phyloP scores from a whole-genome alignment of 83 land plant species.

The Thuja plicata region DNA sequence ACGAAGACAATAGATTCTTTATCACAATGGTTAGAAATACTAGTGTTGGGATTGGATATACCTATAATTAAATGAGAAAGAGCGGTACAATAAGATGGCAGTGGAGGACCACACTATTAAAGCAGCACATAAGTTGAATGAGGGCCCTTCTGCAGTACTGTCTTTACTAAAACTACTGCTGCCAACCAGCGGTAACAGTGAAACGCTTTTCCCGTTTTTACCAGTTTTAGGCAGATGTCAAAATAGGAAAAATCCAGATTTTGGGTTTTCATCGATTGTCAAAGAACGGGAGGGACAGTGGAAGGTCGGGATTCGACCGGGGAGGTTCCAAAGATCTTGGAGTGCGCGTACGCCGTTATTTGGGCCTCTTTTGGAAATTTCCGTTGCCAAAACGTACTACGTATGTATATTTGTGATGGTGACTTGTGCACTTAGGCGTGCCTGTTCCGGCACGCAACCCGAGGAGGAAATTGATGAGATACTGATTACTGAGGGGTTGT shows the following conservation, averaged over 20 bases:
- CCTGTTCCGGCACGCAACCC: neutral
- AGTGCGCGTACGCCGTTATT: neutral
- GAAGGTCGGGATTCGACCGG: too few relatives aligned
- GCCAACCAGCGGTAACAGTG: neutral
- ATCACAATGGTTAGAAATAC: neutral
- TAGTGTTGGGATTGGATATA: neutral
- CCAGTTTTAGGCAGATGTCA: too few relatives aligned
- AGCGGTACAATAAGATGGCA: neutral
- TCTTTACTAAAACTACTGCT: neutral
- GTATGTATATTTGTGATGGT: neutral
- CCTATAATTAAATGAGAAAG: neutral
- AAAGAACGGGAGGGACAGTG: too few relatives aligned
- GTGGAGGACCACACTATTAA: conserved; percentile 2
- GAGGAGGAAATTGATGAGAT: neutral
- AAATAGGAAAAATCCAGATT: neutral
- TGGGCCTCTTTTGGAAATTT: neutral
- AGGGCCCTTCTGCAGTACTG: neutral
- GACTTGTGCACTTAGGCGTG: neutral
- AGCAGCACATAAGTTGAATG: neutral
- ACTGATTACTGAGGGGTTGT: neutral
- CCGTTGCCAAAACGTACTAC: neutral
- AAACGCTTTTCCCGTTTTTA: neutral
- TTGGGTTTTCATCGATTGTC: neutral
- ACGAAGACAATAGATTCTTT: neutral
- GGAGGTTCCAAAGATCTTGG: too few relatives aligned